Percentiles rank a stretch among this genome's conserved stretches.
Conservation (phyloP, 257 asterid genomes). For the Scutellaria baicalensis region DNA sequence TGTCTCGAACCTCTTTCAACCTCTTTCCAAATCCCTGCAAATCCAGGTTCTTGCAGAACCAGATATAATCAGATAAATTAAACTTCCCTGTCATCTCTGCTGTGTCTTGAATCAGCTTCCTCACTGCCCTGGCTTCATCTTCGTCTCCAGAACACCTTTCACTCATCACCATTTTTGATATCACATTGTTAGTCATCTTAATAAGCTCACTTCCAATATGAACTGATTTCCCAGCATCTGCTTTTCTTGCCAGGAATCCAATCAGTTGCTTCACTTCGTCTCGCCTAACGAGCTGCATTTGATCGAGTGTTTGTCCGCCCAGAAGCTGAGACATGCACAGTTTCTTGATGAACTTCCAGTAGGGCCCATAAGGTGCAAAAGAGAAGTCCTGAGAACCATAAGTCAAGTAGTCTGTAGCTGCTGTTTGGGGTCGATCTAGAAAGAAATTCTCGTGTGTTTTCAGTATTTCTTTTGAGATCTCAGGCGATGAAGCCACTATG, state of each 20-base stretch:
- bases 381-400: constrained; percentile 74
- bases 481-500: constrained; percentile 63
- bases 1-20: constrained; percentile 29
- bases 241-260: constrained; percentile 15
- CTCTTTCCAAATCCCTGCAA: constrained; percentile 58
- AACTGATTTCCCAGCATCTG: constrained; percentile 24
- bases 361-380: constrained; percentile 59
- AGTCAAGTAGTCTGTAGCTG: constrained; percentile 44
- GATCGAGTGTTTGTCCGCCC: constrained; percentile 52
- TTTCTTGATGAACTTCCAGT: constrained; percentile 79
- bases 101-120: constrained; percentile 43
- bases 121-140: constrained; percentile 41
- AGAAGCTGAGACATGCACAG: constrained; percentile 75
- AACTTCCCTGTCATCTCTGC: constrained; percentile 54
- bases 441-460: constrained; percentile 55
- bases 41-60: constrained; percentile 68
- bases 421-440: constrained; percentile 43
- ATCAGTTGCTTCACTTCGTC: constrained; percentile 33
- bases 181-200: constrained; percentile 42
- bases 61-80: constrained; percentile 50
- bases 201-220: constrained; percentile 56
- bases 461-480: constrained; percentile 48
- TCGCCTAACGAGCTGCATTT: constrained; percentile 44
- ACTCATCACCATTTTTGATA: constrained; percentile 64
- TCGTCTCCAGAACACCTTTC: constrained; percentile 49